Percentiles rank a stretch among this genome's conserved stretches.
phyloP scores from a whole-genome alignment of 169 alveolate species.

The Eimeria praecox region DNA sequence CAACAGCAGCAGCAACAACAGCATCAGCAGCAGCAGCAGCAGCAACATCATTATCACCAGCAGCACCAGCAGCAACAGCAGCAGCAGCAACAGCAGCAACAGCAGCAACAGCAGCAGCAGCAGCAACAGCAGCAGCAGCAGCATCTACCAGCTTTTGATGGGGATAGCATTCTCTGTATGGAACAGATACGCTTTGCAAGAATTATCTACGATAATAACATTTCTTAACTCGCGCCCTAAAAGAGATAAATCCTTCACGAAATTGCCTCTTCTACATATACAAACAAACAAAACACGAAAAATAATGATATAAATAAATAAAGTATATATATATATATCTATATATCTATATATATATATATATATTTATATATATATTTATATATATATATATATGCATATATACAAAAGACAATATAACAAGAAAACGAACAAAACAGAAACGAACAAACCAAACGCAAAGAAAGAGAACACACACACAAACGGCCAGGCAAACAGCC shows the following conservation, averaged over 20 bases:
- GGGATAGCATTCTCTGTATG: constrained; percentile 96
- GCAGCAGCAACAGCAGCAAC: background rate
- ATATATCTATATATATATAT: background rate
- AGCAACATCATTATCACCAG: too few species aligned
- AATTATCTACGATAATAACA: constrained; percentile 94
- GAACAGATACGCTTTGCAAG: constrained; percentile 93
- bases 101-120: constrained; percentile 2
- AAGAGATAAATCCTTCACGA: constrained; percentile 92
- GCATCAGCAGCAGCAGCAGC: too few species aligned
- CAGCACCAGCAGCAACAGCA: too few species aligned
- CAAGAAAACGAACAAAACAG: too few species aligned
- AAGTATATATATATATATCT: background rate
- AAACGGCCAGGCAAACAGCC: too few species aligned
- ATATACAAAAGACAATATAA: too few species aligned
- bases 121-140: too few species aligned
- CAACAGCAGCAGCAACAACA: too few species aligned
- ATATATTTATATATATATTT: background rate
- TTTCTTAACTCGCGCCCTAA: constrained; percentile 93
- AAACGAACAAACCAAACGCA: too few species aligned
- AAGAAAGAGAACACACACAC: too few species aligned
- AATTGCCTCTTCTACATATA: constrained; percentile 86
- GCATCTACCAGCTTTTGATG: constrained; percentile 91
- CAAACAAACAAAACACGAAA: background rate
- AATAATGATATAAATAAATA: background rate
- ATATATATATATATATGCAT: too few species aligned